These are phyloP conservation scores for Corymbia maculata DNA, from an alignment of 345 rosid species.

Conservation along the genomic window DNA sequence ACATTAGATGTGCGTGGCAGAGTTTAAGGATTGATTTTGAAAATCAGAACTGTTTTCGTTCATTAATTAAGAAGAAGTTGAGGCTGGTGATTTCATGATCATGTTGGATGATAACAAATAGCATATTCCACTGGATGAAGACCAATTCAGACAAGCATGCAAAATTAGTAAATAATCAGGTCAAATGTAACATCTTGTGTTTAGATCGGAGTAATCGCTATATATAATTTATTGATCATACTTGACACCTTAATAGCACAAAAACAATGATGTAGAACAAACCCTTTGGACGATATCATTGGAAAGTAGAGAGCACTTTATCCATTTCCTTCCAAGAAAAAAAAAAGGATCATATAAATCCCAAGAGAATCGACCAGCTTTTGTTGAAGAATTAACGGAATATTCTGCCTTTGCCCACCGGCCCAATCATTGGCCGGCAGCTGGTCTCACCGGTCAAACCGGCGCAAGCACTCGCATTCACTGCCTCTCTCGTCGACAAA, in stretches of 20 bases:
- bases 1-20: background rate
- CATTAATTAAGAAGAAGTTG: background rate
- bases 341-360: background rate
- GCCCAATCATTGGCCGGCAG: background rate
- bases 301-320: background rate
- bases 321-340: background rate
- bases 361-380: background rate
- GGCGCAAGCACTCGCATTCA: background rate
- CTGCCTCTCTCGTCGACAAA: background rate
- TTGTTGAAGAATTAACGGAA: background rate
- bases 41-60: background rate
- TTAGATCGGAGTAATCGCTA: background rate
- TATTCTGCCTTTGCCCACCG: background rate
- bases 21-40: background rate
- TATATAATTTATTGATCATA: background rate
- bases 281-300: background rate
- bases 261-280: background rate
- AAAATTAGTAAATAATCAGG: background rate
- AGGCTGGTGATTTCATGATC: background rate
- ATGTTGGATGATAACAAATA: background rate
- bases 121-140: background rate
- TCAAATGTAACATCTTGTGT: background rate
- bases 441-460: background rate
- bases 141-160: background rate
- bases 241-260: background rate